phyloP scores from a whole-genome alignment of 2,329 filamentous ascomycete genomes.

The Stachybotrys elegans region DNA sequence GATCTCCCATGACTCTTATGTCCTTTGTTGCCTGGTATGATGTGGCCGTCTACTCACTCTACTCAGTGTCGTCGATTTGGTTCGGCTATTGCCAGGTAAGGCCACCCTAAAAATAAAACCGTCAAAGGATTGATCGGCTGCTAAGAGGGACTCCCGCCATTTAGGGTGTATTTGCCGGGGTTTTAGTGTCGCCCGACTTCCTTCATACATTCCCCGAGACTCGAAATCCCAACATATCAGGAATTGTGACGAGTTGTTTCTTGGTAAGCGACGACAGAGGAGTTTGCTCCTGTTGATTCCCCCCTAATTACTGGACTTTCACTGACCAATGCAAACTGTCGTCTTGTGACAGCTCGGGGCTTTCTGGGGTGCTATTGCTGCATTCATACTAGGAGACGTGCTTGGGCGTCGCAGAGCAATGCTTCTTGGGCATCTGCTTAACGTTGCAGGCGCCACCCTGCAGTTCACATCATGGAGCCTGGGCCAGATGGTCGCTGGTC shows the following conservation, averaged over 20 bases:
- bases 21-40: no score
- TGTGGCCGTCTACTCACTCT: no score
- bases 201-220: slow-evolving; percentile 30
- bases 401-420: slow-evolving; percentile 27
- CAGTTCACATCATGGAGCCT: slow-evolving; percentile 28
- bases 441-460: slow-evolving; percentile 27
- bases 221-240: slow-evolving; percentile 32
- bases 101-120: neutral
- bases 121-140: neutral
- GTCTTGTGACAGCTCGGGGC: slow-evolving; percentile 20
- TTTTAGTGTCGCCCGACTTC: slow-evolving; percentile 35
- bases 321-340: neutral
- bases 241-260: slow-evolving; percentile 39
- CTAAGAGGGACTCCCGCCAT: neutral
- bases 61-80: no score
- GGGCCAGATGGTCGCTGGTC: slow-evolving; percentile 36
- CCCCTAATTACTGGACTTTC: no score
- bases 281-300: no score
- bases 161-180: slow-evolving; percentile 33
- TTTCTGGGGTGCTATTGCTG: slow-evolving; percentile 24
- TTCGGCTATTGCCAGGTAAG: slow-evolving; percentile 28
- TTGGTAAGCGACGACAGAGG: no score
- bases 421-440: slow-evolving; percentile 23
- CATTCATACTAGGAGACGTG: slow-evolving; percentile 25
- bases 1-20: no score